Conservation (phyloP, 306 rosid species). For the Pyrus bretschneideri region DNA sequence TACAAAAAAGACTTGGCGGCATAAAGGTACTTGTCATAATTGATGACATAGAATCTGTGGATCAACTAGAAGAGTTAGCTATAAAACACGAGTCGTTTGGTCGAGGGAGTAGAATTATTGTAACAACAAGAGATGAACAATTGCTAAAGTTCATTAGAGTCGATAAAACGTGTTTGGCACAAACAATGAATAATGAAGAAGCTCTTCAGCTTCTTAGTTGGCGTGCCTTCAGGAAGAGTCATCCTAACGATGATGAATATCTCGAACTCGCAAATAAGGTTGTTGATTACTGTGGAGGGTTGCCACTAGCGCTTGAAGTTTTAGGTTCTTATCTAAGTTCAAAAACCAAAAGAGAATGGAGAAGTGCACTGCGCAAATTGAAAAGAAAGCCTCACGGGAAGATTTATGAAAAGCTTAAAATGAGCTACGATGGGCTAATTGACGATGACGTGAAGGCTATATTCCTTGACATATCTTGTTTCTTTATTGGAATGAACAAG, state of each 20-base stretch:
- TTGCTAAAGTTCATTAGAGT: neutral
- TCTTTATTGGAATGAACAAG: conserved; percentile 27
- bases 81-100: neutral
- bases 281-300: conserved; percentile 20
- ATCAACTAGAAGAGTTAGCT: neutral
- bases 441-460: conserved; percentile 6
- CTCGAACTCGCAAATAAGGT: neutral
- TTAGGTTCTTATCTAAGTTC: conserved; percentile 25
- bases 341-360: conserved; percentile 22
- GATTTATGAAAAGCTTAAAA: conserved; percentile 18
- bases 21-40: conserved; percentile 10
- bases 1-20: neutral
- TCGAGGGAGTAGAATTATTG: conserved; percentile 18
- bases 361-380: conserved; percentile 15
- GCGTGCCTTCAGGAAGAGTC: conserved; percentile 20
- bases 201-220: conserved; percentile 16
- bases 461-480: conserved; percentile 38
- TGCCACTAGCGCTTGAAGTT: conserved; percentile 37
- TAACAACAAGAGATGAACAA: conserved; percentile 14
- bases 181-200: conserved; percentile 10
- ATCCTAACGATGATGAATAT: neutral
- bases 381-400: neutral
- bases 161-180: neutral
- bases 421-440: conserved; percentile 20
- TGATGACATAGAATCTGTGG: neutral